A percentile compares a stretch with the other conserved stretches of the same genome.
phyloP scores from a whole-genome alignment of 2,329 filamentous ascomycete genomes.

The Cladosporium phlei region DNA sequence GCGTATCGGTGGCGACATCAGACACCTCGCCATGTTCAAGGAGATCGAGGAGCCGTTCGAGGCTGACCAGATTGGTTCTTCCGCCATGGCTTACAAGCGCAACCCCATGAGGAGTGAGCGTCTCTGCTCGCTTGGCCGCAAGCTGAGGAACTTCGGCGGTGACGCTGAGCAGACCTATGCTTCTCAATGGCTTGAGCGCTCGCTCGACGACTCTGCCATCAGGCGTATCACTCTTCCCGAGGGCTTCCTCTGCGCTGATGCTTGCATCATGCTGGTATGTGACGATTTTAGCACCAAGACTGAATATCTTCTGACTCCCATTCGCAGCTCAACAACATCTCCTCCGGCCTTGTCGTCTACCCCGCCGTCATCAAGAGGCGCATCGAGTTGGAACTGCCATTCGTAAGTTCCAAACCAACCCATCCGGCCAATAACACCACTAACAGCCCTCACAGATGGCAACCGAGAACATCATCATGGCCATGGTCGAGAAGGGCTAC shows the following conservation, averaged over 20 bases:
- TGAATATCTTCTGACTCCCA: slow-evolving; percentile 11
- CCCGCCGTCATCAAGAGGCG: slow-evolving; percentile 64
- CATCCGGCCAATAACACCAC: no score
- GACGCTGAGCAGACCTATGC: slow-evolving; percentile 63
- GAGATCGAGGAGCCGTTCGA: slow-evolving; percentile 83
- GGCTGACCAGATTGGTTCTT: slow-evolving; percentile 69
- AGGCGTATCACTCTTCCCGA: slow-evolving; percentile 51
- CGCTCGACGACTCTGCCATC: slow-evolving; percentile 72
- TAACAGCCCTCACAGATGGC: slow-evolving; percentile 21
- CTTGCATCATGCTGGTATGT: slow-evolving; percentile 55
- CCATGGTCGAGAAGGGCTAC: slow-evolving; percentile 63
- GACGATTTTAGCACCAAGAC: neutral
- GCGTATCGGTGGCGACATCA: slow-evolving; percentile 69
- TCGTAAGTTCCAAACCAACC: no score
- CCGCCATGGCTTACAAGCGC: slow-evolving; percentile 64
- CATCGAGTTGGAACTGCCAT: slow-evolving; percentile 73
- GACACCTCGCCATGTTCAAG: slow-evolving; percentile 70
- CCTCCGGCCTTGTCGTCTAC: slow-evolving; percentile 69
- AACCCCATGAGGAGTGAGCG: slow-evolving; percentile 57
- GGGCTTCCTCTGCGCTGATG: slow-evolving; percentile 46
- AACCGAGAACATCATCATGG: slow-evolving; percentile 67
- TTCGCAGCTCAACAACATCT: slow-evolving; percentile 59
- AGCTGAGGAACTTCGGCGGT: slow-evolving; percentile 46
- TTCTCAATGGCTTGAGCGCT: slow-evolving; percentile 72
- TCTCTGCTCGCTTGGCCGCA: slow-evolving; percentile 54